These are phyloP conservation scores for Calonectria multiphialidica DNA, from an alignment of 2,329 filamentous ascomycete species.

Conservation along the genomic window DNA sequence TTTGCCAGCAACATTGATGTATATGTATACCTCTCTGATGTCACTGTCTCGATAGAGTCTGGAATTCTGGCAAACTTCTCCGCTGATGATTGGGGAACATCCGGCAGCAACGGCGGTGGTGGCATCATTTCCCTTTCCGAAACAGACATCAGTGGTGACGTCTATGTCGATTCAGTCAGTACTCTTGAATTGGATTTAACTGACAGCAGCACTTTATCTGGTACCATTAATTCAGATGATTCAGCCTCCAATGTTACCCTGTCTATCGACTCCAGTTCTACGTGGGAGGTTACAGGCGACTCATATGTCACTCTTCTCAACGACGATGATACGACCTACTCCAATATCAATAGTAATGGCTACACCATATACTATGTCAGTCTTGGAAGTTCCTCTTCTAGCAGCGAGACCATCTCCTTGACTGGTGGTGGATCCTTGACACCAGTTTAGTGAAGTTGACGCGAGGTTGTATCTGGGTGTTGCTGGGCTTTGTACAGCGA, in stretches of 20 bases:
- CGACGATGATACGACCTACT: slow-evolving; percentile 8
- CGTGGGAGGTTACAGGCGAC: slow-evolving; percentile 13
- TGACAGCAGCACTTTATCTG: slow-evolving; percentile 8
- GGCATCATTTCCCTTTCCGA: slow-evolving; percentile 3
- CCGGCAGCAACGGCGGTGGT: slow-evolving; percentile 16
- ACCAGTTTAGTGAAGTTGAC: background rate
- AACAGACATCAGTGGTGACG: slow-evolving; percentile 6
- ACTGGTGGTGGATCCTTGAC: slow-evolving; percentile 14
- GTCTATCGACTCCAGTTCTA: slow-evolving; percentile 5
- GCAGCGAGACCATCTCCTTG: slow-evolving; percentile 5
- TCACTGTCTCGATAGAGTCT: slow-evolving; percentile 7
- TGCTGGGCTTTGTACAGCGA: background rate
- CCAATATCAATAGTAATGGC: slow-evolving; percentile 20
- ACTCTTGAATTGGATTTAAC: slow-evolving; percentile 4
- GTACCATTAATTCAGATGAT: background rate
- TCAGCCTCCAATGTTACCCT: background rate
- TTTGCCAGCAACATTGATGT: slow-evolving; percentile 13
- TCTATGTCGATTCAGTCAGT: slow-evolving; percentile 12
- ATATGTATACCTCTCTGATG: slow-evolving; percentile 15
- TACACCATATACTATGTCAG: slow-evolving; percentile 10
- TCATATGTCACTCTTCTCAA: slow-evolving; percentile 11
- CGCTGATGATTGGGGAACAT: slow-evolving; percentile 16
- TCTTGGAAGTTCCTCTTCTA: slow-evolving; percentile 3
- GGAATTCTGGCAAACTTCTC: slow-evolving; percentile 20
- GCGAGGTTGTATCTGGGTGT: too few relatives aligned